Evolutionary conservation across 2,329 filamentous ascomycete genomes (phyloP), one percentile per base, ranked within the genome.

Genomic region (Fusarium sp.): DNA sequence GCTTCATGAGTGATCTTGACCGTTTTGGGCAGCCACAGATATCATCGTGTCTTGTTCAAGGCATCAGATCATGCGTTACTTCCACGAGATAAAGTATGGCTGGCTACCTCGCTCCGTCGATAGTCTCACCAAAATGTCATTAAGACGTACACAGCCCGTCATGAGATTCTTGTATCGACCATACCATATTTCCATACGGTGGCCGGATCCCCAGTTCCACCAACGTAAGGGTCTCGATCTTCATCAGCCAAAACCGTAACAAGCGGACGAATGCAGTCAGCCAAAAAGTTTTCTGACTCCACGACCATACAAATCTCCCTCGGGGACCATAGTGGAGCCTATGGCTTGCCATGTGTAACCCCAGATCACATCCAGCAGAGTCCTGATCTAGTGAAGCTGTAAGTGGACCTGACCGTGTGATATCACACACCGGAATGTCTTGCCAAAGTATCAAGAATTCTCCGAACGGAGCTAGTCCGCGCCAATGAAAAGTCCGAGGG

Each of bases 181-280:
- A 27, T 43, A 7, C 18, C 6, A 18, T 63, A 24, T 39, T 56
- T 50, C 50, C 31, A 57, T 16, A 45, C 13, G 64, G 14, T 22
- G 18, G 5, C n/a, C 33, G 13, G 14, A 33, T 27, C 13, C 7
- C 29, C 31, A 1, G 31, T 13, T 43, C 52, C 3, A 18, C 18
- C 14, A 31, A 66, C 45, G 45, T 37, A 62, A 67, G 33, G 8
- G 58, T 8, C 39, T 57, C 14, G 20, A 45, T 24, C 13, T 45
- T 13, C 39, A 52, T 37, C 45, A 57, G 54, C 58, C 16, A 54
- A 33, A 29, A 60, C 37, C 39, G 27, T 29, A 22, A 45, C 29
- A 18, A 14, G 35, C n/a, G 18, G 27, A 61, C 58, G 54, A 18
- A 66, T 45, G 68, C 68, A 56, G 60, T 24, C 57, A 60, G 63